These are phyloP conservation scores for Platismatia glauca DNA, from an alignment of 495 filamentous ascomycete genomes.

Conservation along the genomic window DNA sequence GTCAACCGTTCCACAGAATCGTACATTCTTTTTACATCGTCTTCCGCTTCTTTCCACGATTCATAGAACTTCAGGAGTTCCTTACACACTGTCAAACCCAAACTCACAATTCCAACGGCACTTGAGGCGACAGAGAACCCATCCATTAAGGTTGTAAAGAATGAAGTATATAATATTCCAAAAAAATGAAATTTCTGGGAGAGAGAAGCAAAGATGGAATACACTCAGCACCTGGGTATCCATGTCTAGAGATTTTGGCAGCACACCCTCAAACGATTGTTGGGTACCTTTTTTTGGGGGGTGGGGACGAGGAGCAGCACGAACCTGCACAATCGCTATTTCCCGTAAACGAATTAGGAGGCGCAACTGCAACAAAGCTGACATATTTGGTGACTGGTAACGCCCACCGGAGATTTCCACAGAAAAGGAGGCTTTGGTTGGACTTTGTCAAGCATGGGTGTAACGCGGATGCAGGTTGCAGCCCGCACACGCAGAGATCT, in stretches of 20 bases:
- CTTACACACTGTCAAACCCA: conserved; percentile 17
- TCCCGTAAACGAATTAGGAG: not conserved
- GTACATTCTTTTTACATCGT: conserved; percentile 12
- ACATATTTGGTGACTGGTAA: not conserved
- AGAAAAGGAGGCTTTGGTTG: not conserved
- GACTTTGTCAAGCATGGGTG: not conserved
- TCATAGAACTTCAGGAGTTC: conserved; percentile 16
- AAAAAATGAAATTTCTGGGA: not conserved
- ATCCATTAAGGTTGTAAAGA: not conserved
- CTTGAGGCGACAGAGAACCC: conserved; percentile 8
- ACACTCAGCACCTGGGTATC: not conserved
- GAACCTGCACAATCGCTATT: not conserved
- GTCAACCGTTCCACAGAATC: conserved; percentile 10
- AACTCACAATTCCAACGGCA: conserved; percentile 16
- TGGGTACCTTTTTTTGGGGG: not conserved
- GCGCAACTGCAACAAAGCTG: not conserved
- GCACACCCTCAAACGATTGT: not conserved
- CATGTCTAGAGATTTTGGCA: not conserved
- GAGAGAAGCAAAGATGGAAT: not conserved
- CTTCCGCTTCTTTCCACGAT: conserved; percentile 15
- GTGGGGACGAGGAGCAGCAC: not conserved
- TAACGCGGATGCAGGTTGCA: not conserved
- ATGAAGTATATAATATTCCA: not conserved
- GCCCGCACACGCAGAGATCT: not conserved
- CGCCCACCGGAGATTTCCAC: not conserved